phyloP scores from a whole-genome alignment of 2,329 filamentous ascomycete species.

The Exophiala dermatitidis region DNA sequence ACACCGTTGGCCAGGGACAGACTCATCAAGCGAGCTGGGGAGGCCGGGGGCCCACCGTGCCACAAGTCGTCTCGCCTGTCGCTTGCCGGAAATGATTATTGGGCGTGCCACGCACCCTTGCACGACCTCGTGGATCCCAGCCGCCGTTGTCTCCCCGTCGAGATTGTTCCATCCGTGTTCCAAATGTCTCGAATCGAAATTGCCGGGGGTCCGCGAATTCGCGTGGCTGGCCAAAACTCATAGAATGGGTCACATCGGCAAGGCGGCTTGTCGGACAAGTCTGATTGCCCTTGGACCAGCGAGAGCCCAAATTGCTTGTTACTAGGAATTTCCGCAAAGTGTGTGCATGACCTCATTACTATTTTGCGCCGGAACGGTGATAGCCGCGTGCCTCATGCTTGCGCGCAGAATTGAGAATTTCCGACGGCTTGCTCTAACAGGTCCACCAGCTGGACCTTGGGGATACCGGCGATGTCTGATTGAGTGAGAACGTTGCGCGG shows the following conservation, averaged over 20 bases:
- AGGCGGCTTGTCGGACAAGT: not conserved
- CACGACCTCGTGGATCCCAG: slow-evolving; percentile 5
- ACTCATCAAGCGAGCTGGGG: not conserved
- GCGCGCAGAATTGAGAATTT: too few species aligned
- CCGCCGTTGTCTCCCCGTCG: slow-evolving; percentile 1
- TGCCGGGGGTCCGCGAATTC: slow-evolving; percentile 9
- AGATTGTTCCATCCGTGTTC: slow-evolving; percentile 22
- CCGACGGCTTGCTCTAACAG: not conserved
- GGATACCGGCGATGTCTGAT: too few species aligned
- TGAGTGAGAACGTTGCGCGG: too few species aligned
- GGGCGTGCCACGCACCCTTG: not conserved
- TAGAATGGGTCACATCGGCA: not conserved
- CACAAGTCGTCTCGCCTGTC: not conserved
- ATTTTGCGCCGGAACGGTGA: too few species aligned
- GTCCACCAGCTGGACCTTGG: not conserved
- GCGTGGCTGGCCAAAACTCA: not conserved
- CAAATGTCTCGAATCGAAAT: slow-evolving; percentile 22
- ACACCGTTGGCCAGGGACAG: not conserved
- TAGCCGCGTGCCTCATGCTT: too few species aligned
- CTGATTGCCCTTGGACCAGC: not conserved
- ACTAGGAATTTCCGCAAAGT: too few species aligned
- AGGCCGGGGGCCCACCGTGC: not conserved
- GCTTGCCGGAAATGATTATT: not conserved
- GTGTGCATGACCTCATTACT: too few species aligned
- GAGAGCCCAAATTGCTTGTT: not conserved